Conservation (phyloP, 257 asterid genomes). For the Voacanga thouarsii region DNA sequence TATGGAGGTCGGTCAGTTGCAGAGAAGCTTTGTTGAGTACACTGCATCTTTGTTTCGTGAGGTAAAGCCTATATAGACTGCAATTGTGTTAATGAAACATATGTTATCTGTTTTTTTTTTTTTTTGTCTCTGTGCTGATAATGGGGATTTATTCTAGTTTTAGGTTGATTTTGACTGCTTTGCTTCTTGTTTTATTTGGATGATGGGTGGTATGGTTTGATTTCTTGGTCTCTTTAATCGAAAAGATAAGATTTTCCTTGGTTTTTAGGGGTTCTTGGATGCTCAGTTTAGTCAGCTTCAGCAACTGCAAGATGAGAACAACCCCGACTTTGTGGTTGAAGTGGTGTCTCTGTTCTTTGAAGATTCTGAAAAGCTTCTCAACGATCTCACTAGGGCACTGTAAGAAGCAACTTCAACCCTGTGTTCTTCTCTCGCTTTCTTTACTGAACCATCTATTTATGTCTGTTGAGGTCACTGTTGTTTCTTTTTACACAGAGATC, state of each 20-base stretch:
- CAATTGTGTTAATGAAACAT: not conserved
- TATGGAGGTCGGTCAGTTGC: conserved; percentile 71
- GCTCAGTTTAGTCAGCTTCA: conserved; percentile 77
- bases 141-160: not conserved
- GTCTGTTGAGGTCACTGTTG: not conserved
- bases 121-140: not conserved
- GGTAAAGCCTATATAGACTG: conserved; percentile 31
- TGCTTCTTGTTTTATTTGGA: not conserved
- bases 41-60: conserved; percentile 48
- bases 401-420: conserved; percentile 32
- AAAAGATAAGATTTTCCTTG: not conserved
- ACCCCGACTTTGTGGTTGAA: conserved; percentile 75
- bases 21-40: conserved; percentile 62
- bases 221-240: not conserved
- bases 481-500: conserved; percentile 38
- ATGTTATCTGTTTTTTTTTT: not conserved
- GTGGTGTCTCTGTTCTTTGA: conserved; percentile 80
- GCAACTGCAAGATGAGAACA: conserved; percentile 81
- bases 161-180: not conserved
- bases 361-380: conserved; percentile 73
- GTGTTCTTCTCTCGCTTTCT: conserved; percentile 1
- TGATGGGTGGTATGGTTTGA: not conserved
- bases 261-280: conserved; percentile 72
- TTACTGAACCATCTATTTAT: not conserved
- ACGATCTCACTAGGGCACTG: conserved; percentile 70